Conservation (phyloP, 441 rosid species). For the Mallotus japonicus region DNA sequence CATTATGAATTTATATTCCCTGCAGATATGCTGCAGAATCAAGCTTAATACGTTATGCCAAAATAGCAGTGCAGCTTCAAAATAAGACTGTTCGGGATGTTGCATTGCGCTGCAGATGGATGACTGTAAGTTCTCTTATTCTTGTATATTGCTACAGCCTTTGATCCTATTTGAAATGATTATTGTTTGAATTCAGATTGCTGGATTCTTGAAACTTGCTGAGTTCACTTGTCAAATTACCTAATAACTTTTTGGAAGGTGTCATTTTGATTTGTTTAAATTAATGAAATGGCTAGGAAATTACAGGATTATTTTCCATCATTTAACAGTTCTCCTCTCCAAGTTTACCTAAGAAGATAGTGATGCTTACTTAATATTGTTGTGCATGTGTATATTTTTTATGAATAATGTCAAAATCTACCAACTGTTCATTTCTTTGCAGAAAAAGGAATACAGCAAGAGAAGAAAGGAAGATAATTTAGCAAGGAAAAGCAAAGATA, state of each 20-base stretch:
- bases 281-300: neutral
- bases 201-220: neutral
- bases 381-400: neutral
- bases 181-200: neutral
- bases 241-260: neutral
- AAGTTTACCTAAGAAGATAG: neutral
- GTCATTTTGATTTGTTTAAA: neutral
- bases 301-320: neutral
- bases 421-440: constrained; percentile 24
- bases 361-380: neutral
- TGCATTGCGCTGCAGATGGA: constrained; percentile 78
- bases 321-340: constrained; percentile 3
- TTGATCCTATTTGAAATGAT: constrained; percentile 1
- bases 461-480: constrained; percentile 57
- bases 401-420: neutral
- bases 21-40: constrained; percentile 49
- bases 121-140: constrained; percentile 47
- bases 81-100: constrained; percentile 73
- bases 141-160: neutral
- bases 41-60: constrained; percentile 56
- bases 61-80: constrained; percentile 63
- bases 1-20: constrained; percentile 1
- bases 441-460: constrained; percentile 65
- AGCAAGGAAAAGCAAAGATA: constrained; percentile 51
- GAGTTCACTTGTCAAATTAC: neutral